Conservation (phyloP, 129 eudicot genomes). For the Ambrosia trifida region DNA sequence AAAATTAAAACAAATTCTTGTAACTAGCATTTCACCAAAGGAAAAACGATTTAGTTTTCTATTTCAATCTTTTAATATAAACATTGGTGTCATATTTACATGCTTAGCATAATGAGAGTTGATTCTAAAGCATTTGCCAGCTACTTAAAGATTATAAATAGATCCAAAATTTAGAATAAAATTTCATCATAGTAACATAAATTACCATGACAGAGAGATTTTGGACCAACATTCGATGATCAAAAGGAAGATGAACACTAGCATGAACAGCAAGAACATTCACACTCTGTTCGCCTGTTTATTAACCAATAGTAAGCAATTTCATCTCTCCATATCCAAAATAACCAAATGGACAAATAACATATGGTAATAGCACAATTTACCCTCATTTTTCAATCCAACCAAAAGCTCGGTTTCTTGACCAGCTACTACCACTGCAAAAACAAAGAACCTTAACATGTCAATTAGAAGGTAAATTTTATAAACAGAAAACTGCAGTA, state of each 20-base stretch:
- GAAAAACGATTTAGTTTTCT: no score
- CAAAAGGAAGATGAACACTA: slow-evolving; percentile 71
- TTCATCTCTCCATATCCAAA: neutral
- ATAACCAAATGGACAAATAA: slow-evolving; percentile 13
- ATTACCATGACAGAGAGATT: slow-evolving; percentile 45
- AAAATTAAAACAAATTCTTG: neutral
- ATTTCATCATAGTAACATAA: neutral
- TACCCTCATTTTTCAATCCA: slow-evolving; percentile 89
- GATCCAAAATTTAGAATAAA: neutral
- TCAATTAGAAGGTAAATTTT: neutral
- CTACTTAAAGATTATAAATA: no score
- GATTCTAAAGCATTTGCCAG: no score
- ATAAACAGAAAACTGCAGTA: neutral
- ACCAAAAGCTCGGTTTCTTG: slow-evolving; percentile 74
- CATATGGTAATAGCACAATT: neutral
- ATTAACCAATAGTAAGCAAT: slow-evolving; percentile 11
- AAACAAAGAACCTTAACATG: slow-evolving; percentile 10
- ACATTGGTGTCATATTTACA: neutral
- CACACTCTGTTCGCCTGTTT: slow-evolving; percentile 60
- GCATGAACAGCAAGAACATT: slow-evolving; percentile 76
- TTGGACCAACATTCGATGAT: slow-evolving; percentile 70
- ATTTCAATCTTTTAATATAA: neutral
- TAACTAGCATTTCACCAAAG: neutral
- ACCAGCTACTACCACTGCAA: slow-evolving; percentile 76
- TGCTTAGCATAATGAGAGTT: no score